Base-by-base conservation (phyloP, 345 rosid genomes). In the Erysimum cheiranthoides region DNA sequence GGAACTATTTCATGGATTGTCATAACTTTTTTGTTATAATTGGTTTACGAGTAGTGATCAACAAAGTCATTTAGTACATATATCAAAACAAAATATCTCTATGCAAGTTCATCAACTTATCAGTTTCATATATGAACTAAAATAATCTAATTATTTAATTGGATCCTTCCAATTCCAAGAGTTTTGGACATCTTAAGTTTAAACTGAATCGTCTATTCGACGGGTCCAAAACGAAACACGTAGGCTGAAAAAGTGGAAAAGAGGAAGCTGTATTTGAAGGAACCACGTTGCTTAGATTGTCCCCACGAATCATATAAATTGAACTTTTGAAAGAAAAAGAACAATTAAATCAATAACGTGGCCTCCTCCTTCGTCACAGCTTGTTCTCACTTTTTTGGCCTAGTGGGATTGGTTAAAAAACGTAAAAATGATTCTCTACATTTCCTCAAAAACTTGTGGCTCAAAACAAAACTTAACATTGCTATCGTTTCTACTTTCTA, bases 171-270 rank as follows among this genome's bases (percentile, higher is more conserved):
- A 17, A 17, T 58, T 75, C 62, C 61, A 68, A 67, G 40, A 50
- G 30, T 39, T 59, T 60, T 3, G 68, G 62, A 75, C 13, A 17
- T 38, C 40, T 3, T 30, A 30, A 30, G n/a, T 0, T 46, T 60
- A 17, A 59, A 36, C 51, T 46, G 51, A 46, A 6, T 6, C 52
- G 52, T 47, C 11, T 18, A 43, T 61, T 69, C 69, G 75, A 51
- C 65, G 8, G 79, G 42, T 53, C 64, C 35, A 62, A 36, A 62
- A 69, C n/a, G 50, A 76, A 61, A 76, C 70, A 76, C 79, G 70
- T 76, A 76, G 57, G 58, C 75, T 10, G 12, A 36, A 68, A 59
- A 68, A 61, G 39, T 21, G 43, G 21, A 56, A 54, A 69, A 30
- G 42, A 56, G 9, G 36, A 69, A 69, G 64, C 31, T 69, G 73